Percentiles rank a stretch among this genome's conserved stretches.
phyloP scores from a whole-genome alignment of 768 basidiomycete species.

The Mycena floridula region DNA sequence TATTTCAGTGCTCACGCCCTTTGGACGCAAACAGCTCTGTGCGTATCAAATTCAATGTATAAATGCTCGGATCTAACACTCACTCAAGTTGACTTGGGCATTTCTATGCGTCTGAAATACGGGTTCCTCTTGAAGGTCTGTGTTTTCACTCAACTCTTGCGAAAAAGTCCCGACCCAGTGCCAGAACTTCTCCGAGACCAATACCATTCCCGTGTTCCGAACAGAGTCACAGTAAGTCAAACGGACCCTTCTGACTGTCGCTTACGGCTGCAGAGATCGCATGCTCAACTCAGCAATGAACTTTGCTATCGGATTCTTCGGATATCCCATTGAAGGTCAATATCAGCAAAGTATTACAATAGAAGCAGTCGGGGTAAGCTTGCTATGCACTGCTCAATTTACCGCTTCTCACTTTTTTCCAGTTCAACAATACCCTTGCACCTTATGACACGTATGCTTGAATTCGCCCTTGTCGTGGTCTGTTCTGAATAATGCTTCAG shows the following conservation, averaged over 20 bases:
- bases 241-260: neutral
- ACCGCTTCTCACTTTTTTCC: conserved; percentile 2
- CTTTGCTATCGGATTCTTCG: conserved; percentile 73
- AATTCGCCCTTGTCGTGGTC: neutral
- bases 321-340: conserved; percentile 63
- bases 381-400: conserved; percentile 6
- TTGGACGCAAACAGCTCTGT: conserved; percentile 85
- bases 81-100: conserved; percentile 51
- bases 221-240: conserved; percentile 63
- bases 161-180: conserved; percentile 2
- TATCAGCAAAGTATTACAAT: conserved; percentile 77
- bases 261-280: conserved; percentile 45
- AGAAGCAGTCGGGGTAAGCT: conserved; percentile 50
- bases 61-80: conserved; percentile 1
- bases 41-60: conserved; percentile 17
- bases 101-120: conserved; percentile 72
- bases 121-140: conserved; percentile 64
- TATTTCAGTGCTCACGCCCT: conserved; percentile 71
- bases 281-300: conserved; percentile 62
- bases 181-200: conserved; percentile 52
- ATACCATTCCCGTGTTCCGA: conserved; percentile 70
- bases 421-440: conserved; percentile 83
- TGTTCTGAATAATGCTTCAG: conserved; percentile 16
- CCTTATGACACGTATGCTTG: conserved; percentile 67
- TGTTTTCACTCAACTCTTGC: neutral